A percentile compares a stretch with the other conserved stretches of the same genome.
Evolutionary conservation across 2,329 filamentous ascomycete genomes (phyloP).

Genomic region (Aspergillus pseudoglaucus): DNA sequence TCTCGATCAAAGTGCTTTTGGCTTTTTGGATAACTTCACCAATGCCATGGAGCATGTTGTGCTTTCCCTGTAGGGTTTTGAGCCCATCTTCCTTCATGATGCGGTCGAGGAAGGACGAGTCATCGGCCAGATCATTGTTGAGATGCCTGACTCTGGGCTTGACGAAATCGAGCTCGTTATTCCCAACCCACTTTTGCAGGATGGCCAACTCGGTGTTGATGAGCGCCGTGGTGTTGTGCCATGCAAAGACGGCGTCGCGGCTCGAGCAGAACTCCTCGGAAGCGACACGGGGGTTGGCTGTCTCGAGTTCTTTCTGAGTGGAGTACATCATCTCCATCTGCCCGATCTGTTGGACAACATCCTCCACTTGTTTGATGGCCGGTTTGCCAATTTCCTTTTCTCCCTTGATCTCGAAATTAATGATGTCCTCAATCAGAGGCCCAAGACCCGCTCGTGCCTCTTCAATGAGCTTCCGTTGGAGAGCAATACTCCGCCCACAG

Average conservation of each 20-base stretch:
- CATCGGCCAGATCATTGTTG: conserved; percentile 69
- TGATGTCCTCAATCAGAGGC: conserved; percentile 74
- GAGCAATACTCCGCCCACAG: conserved; percentile 74
- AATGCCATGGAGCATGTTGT: conserved; percentile 78
- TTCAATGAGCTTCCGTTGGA: conserved; percentile 82
- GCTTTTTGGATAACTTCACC: conserved; percentile 86
- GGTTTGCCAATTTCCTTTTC: conserved; percentile 86
- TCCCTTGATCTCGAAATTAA: conserved; percentile 89
- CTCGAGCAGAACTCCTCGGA: conserved; percentile 74
- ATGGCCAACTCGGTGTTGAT: conserved; percentile 93
- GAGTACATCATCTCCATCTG: conserved; percentile 81
- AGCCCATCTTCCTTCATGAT: conserved; percentile 93
- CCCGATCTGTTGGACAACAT: conserved; percentile 84
- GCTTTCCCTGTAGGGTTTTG: conserved; percentile 75
- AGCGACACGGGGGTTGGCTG: conserved; percentile 67
- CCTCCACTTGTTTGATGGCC: conserved; percentile 78
- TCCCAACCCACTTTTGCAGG: conserved; percentile 92
- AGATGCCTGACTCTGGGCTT: conserved; percentile 65
- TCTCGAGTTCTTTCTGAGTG: conserved; percentile 66
- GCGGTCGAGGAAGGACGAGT: conserved; percentile 88
- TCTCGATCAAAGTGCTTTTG: conserved; percentile 82
- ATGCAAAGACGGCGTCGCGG: conserved; percentile 82
- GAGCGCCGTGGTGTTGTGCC: conserved; percentile 94
- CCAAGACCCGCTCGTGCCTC: conserved; percentile 71
- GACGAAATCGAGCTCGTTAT: conserved; percentile 86